Evolutionary conservation across 805 yeast genomes (phyloP).

Genomic region (Blastobotrys terrestris): DNA sequence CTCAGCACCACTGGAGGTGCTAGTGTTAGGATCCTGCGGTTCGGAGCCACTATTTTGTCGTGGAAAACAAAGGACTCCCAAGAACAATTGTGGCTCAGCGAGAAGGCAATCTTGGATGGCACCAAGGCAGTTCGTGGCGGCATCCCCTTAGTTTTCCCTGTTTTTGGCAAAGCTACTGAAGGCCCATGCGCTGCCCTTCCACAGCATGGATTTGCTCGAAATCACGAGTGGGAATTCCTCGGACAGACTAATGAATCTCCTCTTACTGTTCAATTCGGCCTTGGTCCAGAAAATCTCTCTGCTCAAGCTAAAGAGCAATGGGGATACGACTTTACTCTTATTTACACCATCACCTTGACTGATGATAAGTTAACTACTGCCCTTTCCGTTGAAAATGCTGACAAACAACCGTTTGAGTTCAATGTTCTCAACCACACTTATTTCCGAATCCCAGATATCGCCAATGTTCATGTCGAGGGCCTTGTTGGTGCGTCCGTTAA

Average conservation of each 20-base stretch:
- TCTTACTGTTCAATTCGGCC: slow-evolving; percentile 82
- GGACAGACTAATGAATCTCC: slow-evolving; percentile 71
- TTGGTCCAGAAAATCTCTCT: slow-evolving; percentile 78
- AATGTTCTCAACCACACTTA: slow-evolving; percentile 95
- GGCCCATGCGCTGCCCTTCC: slow-evolving; percentile 65
- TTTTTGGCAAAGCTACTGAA: slow-evolving; percentile 57
- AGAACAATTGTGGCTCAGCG: slow-evolving; percentile 74
- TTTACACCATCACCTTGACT: slow-evolving; percentile 60
- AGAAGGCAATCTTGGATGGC: slow-evolving; percentile 75
- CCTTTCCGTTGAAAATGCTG: slow-evolving; percentile 72
- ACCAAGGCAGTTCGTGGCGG: slow-evolving; percentile 96
- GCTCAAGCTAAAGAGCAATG: slow-evolving; percentile 53
- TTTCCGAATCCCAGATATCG: slow-evolving; percentile 66
- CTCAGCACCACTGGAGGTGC: slow-evolving; percentile 45
- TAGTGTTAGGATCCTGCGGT: slow-evolving; percentile 69
- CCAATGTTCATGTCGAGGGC: slow-evolving; percentile 71
- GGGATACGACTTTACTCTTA: slow-evolving; percentile 70
- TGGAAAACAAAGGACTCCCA: slow-evolving; percentile 60
- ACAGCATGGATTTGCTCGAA: slow-evolving; percentile 96
- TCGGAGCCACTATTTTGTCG: slow-evolving; percentile 83
- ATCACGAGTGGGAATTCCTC: slow-evolving; percentile 85
- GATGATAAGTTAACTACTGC: slow-evolving; percentile 55
- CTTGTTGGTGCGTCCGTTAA: slow-evolving; percentile 63
- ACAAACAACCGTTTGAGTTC: slow-evolving; percentile 60
- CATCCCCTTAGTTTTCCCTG: slow-evolving; percentile 93